These are phyloP conservation scores for Entomortierella lignicola DNA, from an alignment of 192 early-diverging fungal species.

Conservation along the genomic window DNA sequence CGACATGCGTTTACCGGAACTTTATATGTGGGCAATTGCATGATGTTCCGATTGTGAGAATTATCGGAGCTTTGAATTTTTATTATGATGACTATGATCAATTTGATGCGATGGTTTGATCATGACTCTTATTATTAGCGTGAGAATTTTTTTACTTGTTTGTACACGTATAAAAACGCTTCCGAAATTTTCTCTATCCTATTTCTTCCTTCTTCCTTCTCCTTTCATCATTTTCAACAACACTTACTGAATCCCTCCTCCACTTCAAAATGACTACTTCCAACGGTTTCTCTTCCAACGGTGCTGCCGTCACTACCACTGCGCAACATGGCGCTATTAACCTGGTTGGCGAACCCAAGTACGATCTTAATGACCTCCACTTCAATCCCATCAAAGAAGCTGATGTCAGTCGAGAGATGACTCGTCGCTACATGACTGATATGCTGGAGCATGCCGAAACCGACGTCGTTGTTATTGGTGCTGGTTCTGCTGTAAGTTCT, in stretches of 20 bases:
- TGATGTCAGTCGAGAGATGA: slow-evolving; percentile 73
- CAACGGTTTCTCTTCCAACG: slow-evolving; percentile 17
- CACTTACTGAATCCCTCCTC: slow-evolving; percentile 3
- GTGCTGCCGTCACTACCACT: slow-evolving; percentile 32
- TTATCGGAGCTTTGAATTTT: no score
- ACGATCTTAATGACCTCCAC: slow-evolving; percentile 49
- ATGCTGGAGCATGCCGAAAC: slow-evolving; percentile 72
- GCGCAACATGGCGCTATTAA: slow-evolving; percentile 43
- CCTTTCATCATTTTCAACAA: not conserved
- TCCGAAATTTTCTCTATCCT: no score
- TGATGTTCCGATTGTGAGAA: no score
- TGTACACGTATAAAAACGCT: no score
- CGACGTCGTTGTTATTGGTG: slow-evolving; percentile 82
- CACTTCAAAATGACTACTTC: slow-evolving; percentile 11
- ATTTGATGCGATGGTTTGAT: no score
- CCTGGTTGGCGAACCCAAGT: slow-evolving; percentile 48
- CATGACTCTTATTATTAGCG: no score
- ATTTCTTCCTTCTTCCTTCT: not conserved
- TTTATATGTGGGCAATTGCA: no score
- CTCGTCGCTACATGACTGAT: slow-evolving; percentile 73
- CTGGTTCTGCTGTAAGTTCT: slow-evolving; percentile 67
- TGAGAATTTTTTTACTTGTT: no score
- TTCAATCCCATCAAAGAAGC: slow-evolving; percentile 74
- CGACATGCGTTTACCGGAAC: no score
- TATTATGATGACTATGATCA: no score